These are phyloP conservation scores for Rozella allomycis DNA, from an alignment of 371 early-diverging fungal genomes.

Conservation along the genomic window DNA sequence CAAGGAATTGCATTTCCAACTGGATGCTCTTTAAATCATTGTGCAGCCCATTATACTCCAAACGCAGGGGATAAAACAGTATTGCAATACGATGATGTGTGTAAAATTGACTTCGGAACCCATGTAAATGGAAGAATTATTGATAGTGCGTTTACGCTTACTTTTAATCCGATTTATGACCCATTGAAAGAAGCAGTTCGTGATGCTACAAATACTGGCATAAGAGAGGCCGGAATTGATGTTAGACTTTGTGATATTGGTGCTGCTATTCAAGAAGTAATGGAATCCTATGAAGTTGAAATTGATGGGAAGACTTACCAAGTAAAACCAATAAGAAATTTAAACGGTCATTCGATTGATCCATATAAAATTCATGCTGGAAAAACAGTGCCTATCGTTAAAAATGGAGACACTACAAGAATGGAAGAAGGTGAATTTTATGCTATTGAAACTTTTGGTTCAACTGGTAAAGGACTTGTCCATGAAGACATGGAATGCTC, in stretches of 20 bases:
- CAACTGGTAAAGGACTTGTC: conserved; percentile 89
- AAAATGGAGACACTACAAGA: conserved; percentile 71
- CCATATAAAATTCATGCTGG: conserved; percentile 91
- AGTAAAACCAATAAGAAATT: conserved; percentile 87
- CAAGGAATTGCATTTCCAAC: conserved; percentile 95
- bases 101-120: conserved; percentile 97
- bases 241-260: conserved; percentile 92
- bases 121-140: conserved; percentile 95
- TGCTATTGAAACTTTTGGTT: conserved; percentile 99
- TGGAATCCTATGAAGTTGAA: conserved; percentile 94
- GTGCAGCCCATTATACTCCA: conserved; percentile 98
- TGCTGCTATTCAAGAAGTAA: conserved; percentile 90
- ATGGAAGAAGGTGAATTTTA: conserved; percentile 92
- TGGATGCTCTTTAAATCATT: conserved; percentile 86
- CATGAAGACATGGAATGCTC: conserved; percentile 81
- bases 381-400: conserved; percentile 90
- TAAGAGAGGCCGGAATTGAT: conserved; percentile 89
- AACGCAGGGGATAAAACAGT: conserved; percentile 90
- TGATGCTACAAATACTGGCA: conserved; percentile 94
- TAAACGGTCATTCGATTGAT: conserved; percentile 95
- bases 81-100: conserved; percentile 75
- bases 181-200: conserved; percentile 70
- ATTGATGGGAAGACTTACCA: conserved; percentile 77
- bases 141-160: conserved; percentile 93
- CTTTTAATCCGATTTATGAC: conserved; percentile 84